Evolutionary conservation across 108 stramenopile genomes (phyloP).

Genomic region (Parietichytrium sp.): DNA sequence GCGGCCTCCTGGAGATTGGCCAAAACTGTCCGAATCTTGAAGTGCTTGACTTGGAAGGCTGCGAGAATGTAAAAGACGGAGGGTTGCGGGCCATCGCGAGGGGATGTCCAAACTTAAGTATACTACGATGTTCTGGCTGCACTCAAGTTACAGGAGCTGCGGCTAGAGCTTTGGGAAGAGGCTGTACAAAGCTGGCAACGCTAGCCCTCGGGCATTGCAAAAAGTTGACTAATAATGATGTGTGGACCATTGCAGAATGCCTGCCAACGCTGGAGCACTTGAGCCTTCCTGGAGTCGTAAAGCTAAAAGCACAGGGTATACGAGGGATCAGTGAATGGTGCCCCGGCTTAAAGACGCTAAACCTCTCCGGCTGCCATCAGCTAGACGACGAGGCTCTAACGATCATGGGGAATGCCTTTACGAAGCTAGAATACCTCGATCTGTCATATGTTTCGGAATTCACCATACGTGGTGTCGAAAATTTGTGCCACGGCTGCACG

Average conservation of each 20-base stretch:
- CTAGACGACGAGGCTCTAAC: conserved; percentile 24
- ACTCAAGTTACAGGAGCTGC: background rate
- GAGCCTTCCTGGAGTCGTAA: conserved; percentile 3
- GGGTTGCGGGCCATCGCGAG: conserved; percentile 3
- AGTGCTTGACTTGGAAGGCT: conserved; percentile 14
- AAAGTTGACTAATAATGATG: background rate
- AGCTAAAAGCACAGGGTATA: background rate
- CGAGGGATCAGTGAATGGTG: background rate
- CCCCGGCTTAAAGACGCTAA: background rate
- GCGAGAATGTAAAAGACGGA: background rate
- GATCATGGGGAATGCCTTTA: conserved; percentile 9
- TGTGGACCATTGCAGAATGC: background rate
- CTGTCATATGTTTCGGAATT: background rate
- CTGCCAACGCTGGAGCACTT: background rate
- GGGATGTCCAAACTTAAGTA: background rate
- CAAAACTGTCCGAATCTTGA: background rate
- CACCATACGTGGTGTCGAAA: background rate
- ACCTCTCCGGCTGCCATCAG: conserved; percentile 5
- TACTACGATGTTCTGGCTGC: background rate
- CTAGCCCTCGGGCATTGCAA: background rate
- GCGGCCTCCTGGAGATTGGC: conserved; percentile 11
- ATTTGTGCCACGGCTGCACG: conserved; percentile 21
- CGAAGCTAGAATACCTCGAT: background rate
- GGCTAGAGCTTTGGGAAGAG: background rate
- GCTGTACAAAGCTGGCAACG: background rate